Base-by-base conservation (phyloP, 1,284 basidiomycete species). In the Leccinum subspadiceum region DNA sequence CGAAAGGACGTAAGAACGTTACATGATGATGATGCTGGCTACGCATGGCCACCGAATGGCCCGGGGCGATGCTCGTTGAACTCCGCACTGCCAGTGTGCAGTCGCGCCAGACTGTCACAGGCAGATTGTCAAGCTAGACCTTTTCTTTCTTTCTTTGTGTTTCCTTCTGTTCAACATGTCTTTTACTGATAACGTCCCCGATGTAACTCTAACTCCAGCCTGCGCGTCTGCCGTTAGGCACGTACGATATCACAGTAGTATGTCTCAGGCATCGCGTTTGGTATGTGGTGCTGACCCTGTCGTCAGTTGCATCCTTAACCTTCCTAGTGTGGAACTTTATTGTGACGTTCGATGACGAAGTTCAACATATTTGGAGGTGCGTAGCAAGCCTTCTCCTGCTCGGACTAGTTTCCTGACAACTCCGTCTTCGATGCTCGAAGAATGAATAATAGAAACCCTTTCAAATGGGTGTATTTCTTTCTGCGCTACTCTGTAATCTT, bases 381-480 rank as follows among this genome's bases (percentile, higher is more conserved):
- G 67, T 58, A 29, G 9, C 12, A 5, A 15, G n/a, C 29, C 29
- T 31, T 1, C 12, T 2, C 46, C 4, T 3, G 0, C 35, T 50
- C 44, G 6, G 10, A 46, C 20, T 12, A 20, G 12, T 46, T 2
- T 41, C 15, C 35, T 39, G 13, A 54, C 22, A 26, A 20, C 10
- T 3, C 3, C 8, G 15, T 50, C 2, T 13, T 26, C 4, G 17
- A 52, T 13, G n/a, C 7, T 29, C 31, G 9, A 33, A 67, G 67
- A 5, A 71, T 70, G 69, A 58, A 13, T 22, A 61, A 67, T 6
- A 59, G 9, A 31, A 69, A 46, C 4, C 59, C 29, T 4, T 60
- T 63, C 26, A 71, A 71, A 48, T 71, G 70, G 68, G 4, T 44
- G 1, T 68, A 68, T 20, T 51, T 71, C 13, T 65, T 62, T 56